Evolutionary conservation across 2,329 filamentous ascomycete species (phyloP), one percentile per base, ranked within the genome.

Genomic region (Canariomyces notabilis): DNA sequence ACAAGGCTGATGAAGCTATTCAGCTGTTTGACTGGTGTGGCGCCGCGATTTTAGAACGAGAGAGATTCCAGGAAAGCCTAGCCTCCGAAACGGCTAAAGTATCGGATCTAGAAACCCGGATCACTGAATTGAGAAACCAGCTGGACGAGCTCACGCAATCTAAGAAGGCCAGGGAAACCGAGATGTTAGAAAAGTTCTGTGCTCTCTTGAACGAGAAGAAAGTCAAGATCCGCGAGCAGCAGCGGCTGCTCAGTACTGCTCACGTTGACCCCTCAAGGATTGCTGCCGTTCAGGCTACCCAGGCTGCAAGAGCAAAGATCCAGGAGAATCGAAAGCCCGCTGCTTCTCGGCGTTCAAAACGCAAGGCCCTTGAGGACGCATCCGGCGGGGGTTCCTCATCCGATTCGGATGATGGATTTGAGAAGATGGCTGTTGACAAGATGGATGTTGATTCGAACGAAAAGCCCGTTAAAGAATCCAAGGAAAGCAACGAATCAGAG

Each of bases 151-250:
- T 90, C 14, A 72, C 83, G 37, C 71, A 72, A 44, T 72, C 79
- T 12, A 89, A 89, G 61, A 72, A 77, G 37, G 76, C 79, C 15
- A 76, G 87, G 51, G 85, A 90, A 63, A 73, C 74, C 1, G 73
- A 75, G 15, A 67, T 90, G 46, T 65, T 90, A 1, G 76, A 78
- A 50, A 88, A 87, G 61, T 88, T 88, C 56, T 75, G 79, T 44
- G 71, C 78, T 45, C 69, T 91, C 2, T 68, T 90, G 1, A 90
- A 90, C 56, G 79, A 85, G 62, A 91, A 91, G 69, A 90, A 90
- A 64, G 70, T 83, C 42, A 89, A 87, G 65, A 89, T 90, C 40
- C 70, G 86, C 35, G 78, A 89, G 57, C 85, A 89, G 64, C 81
- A 85, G 57, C 74, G 77, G 32, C 65, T 85, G 16, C 65, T 89